Evolutionary conservation across 768 basidiomycete species (phyloP), one percentile per base, ranked within the genome.

Genomic region (Mycena belliarum): DNA sequence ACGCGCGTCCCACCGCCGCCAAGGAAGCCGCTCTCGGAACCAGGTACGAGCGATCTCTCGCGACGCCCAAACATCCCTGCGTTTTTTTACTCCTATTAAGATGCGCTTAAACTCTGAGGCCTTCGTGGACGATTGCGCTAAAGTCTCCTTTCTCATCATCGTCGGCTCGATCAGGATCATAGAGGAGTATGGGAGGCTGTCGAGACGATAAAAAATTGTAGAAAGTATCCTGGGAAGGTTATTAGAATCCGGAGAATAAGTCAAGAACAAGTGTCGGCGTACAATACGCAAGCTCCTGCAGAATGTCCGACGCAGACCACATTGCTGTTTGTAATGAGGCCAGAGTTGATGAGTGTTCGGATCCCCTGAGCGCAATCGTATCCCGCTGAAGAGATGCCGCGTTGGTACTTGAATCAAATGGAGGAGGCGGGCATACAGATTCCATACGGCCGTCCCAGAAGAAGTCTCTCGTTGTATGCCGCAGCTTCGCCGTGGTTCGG

Each of bases 401-500:
- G n/a, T 8, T 14, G 16, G 9, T 9, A 15, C 33, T 3, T 32
- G 12, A 35, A 35, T 35, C 33, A 14, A 35, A 15, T 35, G 7
- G 14, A 35, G 33, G 7, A 48, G 7, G 14, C 11, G 33, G 7
- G 35, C 47, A 21, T 23, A 35, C 47, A 15, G 5, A 48, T 48
- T 35, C 47, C 47, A 23, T 21, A 1, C n/a, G 29, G 11, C 9
- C 47, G 28, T 12, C 35, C 33, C 1, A 48, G 33, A 25, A 48
- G 29, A 33, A 28, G 2, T 33, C n/a, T 48, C 12, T 48, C 47
- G 16, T 48, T 48, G 32, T 33, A 21, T 3, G 47, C 47, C 7
- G 47, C 47, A 20, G 47, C 47, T 35, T 48, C 47, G n/a, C 47
- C 47, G 33, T 48, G 47, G 18, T 48, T 48, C 3, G 47, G 47